phyloP scores from a whole-genome alignment of 2,329 filamentous ascomycete species.

The Helotiales sp. region DNA sequence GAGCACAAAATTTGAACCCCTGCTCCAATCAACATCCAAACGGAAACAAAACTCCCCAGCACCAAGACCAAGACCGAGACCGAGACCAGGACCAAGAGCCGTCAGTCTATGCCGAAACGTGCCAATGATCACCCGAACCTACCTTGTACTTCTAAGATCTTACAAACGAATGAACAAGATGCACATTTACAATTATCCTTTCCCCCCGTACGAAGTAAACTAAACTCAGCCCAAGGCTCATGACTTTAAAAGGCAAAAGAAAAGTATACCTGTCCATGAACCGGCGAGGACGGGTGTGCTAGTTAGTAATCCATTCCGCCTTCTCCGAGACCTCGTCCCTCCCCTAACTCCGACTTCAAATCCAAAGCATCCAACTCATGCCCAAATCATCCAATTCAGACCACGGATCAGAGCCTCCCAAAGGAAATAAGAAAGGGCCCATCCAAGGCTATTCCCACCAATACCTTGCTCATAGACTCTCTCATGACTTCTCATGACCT shows the following conservation, averaged over 20 bases:
- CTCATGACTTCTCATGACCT: not conserved
- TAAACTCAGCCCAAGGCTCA: not conserved
- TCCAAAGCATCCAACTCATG: too few species aligned
- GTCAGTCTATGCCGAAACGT: not conserved
- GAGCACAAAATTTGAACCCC: not conserved
- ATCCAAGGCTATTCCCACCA: not conserved
- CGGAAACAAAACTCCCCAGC: too few species aligned
- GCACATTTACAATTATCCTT: too few species aligned
- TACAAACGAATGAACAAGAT: not conserved
- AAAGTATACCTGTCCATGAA: not conserved
- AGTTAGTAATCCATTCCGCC: not conserved
- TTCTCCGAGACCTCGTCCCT: not conserved
- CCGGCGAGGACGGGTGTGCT: too few species aligned
- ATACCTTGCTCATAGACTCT: too few species aligned
- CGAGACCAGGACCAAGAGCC: not conserved
- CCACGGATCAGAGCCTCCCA: not conserved
- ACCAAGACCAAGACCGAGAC: too few species aligned
- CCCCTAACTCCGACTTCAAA: not conserved
- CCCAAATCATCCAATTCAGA: too few species aligned
- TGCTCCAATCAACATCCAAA: not conserved
- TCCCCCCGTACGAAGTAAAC: too few species aligned
- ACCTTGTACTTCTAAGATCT: too few species aligned
- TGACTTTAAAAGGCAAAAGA: not conserved
- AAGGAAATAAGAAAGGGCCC: too few species aligned
- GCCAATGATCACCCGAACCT: not conserved